Conservation (phyloP, 331 rosid species). For the Dryas integrifolia region DNA sequence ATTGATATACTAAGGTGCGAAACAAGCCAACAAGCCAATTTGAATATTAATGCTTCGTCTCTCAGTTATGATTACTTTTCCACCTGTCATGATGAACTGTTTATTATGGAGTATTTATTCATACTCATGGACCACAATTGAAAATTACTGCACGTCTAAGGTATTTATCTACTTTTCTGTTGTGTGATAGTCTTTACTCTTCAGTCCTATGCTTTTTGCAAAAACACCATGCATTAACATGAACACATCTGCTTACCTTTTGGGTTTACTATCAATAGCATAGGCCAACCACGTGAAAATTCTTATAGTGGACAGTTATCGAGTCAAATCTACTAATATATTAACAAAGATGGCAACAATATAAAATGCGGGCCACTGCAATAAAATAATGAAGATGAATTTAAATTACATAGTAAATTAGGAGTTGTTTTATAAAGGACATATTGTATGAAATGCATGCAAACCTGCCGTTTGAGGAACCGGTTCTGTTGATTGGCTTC, state of each 20-base stretch:
- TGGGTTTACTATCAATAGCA: too few relatives aligned
- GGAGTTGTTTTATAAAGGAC: not conserved
- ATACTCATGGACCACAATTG: not conserved
- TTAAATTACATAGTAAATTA: not conserved
- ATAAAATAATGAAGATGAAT: not conserved
- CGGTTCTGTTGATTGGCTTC: conserved; percentile 93
- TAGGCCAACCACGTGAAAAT: not conserved
- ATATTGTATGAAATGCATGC: conserved; percentile 18
- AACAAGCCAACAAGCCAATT: not conserved
- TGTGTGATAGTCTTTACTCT: conserved; percentile 4
- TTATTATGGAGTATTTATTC: not conserved
- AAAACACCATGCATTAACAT: not conserved
- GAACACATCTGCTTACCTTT: too few relatives aligned
- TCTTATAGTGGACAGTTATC: not conserved
- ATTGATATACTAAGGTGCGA: not conserved
- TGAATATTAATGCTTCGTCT: not conserved
- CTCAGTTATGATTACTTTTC: not conserved
- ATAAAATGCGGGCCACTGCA: conserved; percentile 14
- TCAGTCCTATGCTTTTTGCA: not conserved
- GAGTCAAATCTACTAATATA: not conserved
- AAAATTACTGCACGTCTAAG: not conserved
- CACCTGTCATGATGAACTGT: not conserved
- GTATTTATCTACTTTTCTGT: not conserved
- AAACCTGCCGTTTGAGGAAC: conserved; percentile 89
- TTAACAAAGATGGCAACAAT: conserved; percentile 12